Base-by-base conservation (phyloP, 495 filamentous ascomycete genomes). In the Penicillium manginii region DNA sequence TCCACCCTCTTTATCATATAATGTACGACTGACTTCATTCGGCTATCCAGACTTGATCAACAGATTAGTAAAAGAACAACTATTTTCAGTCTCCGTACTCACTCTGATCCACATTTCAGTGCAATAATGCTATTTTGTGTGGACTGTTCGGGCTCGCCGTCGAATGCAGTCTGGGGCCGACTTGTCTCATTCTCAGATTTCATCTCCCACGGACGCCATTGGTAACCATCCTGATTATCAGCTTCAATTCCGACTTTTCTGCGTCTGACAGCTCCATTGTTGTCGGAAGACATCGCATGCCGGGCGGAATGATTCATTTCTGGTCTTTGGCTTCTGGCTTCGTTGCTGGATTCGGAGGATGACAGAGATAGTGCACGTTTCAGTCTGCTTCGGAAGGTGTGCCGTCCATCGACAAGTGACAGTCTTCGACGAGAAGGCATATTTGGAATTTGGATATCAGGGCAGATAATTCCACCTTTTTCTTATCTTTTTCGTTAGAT, bases 311-410 rank as follows among this genome's bases (percentile, higher is more conserved):
- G 29, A 51, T 22, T 51, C n/a, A 33, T 15, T 51, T 26, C 33
- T 11, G n/a, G 29, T 29, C 31, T 17, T 51, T 33, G 18, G 21
- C 5, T 51, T 31, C 48, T 33, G 29, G 11, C 48, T 51, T 17
- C 26, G 33, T 19, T 51, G 17, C 33, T 19, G 8, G 48, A 51
- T 32, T 51, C 48, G 48, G 48, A 51, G 19, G 48, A 19, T 35
- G 26, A 51, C 12, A 51, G 21, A n/a, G 48, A 51, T 33, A 51
- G 33, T 32, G 48, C 48, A 19, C 48, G 48, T 33, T 35, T 33
- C 12, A 51, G 33, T 22, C 48, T 17, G 33, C 48, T n/a, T 19
- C 48, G 48, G 31, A 51, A 51, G 14, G 26, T 29, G 26, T 29
- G 26, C 26, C 6, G 35, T 39, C 15, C 35, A n/a, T 39, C 35